These are phyloP conservation scores for Botrytis porri DNA, from an alignment of 2,329 filamentous ascomycete species.

Conservation along the genomic window DNA sequence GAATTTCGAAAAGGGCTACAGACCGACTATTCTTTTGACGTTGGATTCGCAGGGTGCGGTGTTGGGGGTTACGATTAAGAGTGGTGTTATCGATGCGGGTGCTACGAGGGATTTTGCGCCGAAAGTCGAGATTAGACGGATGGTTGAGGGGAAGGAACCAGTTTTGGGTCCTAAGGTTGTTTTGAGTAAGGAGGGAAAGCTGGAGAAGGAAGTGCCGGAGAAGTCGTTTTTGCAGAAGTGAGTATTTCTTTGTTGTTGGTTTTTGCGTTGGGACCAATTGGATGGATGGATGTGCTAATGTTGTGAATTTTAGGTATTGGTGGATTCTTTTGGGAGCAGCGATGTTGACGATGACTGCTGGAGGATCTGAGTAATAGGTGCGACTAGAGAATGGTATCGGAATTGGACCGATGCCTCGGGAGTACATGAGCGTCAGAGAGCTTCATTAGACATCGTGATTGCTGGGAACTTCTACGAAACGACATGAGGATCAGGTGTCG, in stretches of 20 bases:
- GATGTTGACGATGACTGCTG: constrained; percentile 53
- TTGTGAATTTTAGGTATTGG: constrained; percentile 50
- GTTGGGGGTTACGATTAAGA: constrained; percentile 52
- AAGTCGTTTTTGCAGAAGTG: constrained; percentile 68
- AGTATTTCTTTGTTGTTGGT: constrained; percentile 33
- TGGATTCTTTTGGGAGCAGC: constrained; percentile 56
- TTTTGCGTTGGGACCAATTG: background rate
- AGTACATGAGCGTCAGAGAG: background rate
- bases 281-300: background rate
- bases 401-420: background rate
- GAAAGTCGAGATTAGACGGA: constrained; percentile 51
- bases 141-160: constrained; percentile 52
- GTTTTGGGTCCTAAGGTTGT: constrained; percentile 63
- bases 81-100: constrained; percentile 60
- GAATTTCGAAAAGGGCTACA: constrained; percentile 61
- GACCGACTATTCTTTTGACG: constrained; percentile 54
- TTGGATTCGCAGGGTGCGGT: constrained; percentile 47
- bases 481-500: no score
- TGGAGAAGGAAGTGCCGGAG: constrained; percentile 53
- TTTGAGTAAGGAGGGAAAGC: constrained; percentile 57
- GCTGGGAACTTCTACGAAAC: background rate
- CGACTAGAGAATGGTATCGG: background rate
- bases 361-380: constrained; percentile 44
- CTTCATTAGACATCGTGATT: background rate
- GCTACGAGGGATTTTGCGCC: constrained; percentile 64